A percentile compares a stretch with the other conserved stretches of the same genome.
phyloP scores from a whole-genome alignment of 176 grass and related monocot genomes.

The Cocos nucifera region DNA sequence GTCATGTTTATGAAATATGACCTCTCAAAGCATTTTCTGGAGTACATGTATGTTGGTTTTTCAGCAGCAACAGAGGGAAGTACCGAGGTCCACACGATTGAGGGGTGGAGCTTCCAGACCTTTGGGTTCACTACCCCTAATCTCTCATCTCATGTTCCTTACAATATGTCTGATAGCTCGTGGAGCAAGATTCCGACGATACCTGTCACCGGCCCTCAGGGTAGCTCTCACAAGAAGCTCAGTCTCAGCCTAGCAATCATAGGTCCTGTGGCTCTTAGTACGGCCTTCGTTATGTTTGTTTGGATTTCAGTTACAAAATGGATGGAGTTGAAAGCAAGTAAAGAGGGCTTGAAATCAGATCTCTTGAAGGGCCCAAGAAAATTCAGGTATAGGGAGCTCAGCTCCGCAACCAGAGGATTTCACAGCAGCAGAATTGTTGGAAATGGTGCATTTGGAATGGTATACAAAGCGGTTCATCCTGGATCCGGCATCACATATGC shows the following conservation, averaged over 20 bases:
- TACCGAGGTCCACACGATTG: constrained; percentile 64
- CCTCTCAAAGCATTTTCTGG: constrained; percentile 36
- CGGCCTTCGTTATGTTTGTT: constrained; percentile 39
- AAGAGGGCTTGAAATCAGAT: constrained; percentile 28
- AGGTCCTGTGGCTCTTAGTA: constrained; percentile 41
- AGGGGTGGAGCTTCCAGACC: constrained; percentile 57
- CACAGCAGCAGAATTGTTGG: constrained; percentile 57
- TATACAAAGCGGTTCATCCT: constrained; percentile 59
- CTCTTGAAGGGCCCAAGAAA: constrained; percentile 65
- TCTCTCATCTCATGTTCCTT: constrained; percentile 12
- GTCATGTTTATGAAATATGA: constrained; percentile 35
- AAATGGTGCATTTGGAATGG: constrained; percentile 75
- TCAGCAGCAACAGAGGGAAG: constrained; percentile 73
- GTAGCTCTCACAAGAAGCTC: constrained; percentile 26
- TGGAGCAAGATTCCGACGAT: constrained; percentile 7
- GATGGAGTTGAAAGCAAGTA: constrained; percentile 24
- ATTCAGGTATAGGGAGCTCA: constrained; percentile 82
- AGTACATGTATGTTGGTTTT: constrained; percentile 78
- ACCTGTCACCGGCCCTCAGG: not conserved
- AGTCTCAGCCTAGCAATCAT: constrained; percentile 45
- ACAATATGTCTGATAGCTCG: constrained; percentile 13
- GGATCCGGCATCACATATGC: constrained; percentile 21
- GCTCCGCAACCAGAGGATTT: constrained; percentile 61
- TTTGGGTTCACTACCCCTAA: constrained; percentile 34
- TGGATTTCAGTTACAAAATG: constrained; percentile 53